Evolutionary conservation across 106 monocot species (phyloP), one percentile per base, ranked within the genome.

Genomic region (Dactylorhiza incarnata): DNA sequence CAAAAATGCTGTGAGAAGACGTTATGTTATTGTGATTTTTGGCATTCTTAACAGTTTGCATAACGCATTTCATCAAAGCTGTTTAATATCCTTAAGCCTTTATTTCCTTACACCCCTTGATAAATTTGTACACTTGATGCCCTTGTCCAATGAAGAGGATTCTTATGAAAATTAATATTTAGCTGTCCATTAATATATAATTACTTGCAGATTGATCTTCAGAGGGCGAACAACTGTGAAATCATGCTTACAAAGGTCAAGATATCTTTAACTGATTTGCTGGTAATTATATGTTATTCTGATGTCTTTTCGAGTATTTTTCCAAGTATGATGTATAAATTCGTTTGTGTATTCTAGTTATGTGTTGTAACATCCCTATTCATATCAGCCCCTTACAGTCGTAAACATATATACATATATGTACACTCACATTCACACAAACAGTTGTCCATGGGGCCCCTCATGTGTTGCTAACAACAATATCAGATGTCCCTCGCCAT

Each of bases 191-290:
- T 54, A 54, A 54, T 62, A 5, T 17, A 48, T 82, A 47, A 5
- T 87, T 53, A 56, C 67, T 80, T 82, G 65, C 85, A 96, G 96
- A 85, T 96, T 83, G 96, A 96, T 78, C 87, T 96, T 76, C 77
- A 93, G 13, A 75, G 86, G 75, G 92, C 93, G 25, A 91, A 96
- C 78, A 96, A 96, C 80, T 93, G 93, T 73, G 96, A 86, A 78
- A 96, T 96, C 63, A 96, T 96, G 96, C 89, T 96, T 49, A 91
- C 88, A 44, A 89, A 93, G 82, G 90, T 96, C 22, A 93, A 93
- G 82, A 96, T 96, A 84, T 93, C 96, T 69, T 72, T 96, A n/a
- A 61, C 85, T 78, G 96, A 96, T 83, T 83, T 96, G 76, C 83
- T 93, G 90, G 96, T 96, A 84, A 80, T 83, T 25, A 29, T 9